Evolutionary conservation across 352 stramenopile genomes (phyloP).

Genomic region (Pythium apleroticum): DNA sequence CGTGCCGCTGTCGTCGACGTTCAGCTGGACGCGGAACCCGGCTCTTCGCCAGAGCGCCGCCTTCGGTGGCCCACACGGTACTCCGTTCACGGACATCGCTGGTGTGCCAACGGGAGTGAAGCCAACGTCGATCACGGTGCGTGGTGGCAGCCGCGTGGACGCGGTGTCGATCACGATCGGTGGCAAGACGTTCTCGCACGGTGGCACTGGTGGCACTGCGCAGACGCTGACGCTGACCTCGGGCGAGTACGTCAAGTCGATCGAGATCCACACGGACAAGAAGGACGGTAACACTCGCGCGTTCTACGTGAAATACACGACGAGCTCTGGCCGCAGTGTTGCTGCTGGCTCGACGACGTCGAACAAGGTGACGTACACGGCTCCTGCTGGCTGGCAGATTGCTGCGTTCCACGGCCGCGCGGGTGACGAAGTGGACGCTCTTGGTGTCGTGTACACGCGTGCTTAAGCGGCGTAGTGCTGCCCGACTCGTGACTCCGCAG

Average conservation of each 20-base stretch:
- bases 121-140: constrained; percentile 38
- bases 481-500: too few relatives aligned
- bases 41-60: constrained; percentile 36
- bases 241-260: constrained; percentile 44
- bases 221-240: constrained; percentile 37
- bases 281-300: constrained; percentile 37
- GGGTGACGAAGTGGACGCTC: constrained; percentile 38
- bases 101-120: constrained; percentile 27
- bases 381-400: constrained; percentile 43
- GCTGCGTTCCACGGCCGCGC: constrained; percentile 49
- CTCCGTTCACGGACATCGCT: constrained; percentile 38
- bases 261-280: constrained; percentile 52
- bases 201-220: constrained; percentile 35
- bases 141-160: constrained; percentile 37
- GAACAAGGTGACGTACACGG: constrained; percentile 31
- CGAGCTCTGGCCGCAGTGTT: constrained; percentile 34
- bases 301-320: constrained; percentile 48
- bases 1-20: constrained; percentile 42
- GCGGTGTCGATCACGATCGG: constrained; percentile 35
- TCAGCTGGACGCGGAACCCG: constrained; percentile 37
- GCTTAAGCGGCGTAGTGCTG: constrained; percentile 8
- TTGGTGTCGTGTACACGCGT: constrained; percentile 48
- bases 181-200: constrained; percentile 32
- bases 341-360: constrained; percentile 33
- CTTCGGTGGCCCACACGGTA: constrained; percentile 40